A percentile compares a stretch with the other conserved stretches of the same genome.
These are phyloP conservation scores for Colletotrichum aenigma DNA, from an alignment of 2,329 filamentous ascomycete species.

Conservation along the genomic window DNA sequence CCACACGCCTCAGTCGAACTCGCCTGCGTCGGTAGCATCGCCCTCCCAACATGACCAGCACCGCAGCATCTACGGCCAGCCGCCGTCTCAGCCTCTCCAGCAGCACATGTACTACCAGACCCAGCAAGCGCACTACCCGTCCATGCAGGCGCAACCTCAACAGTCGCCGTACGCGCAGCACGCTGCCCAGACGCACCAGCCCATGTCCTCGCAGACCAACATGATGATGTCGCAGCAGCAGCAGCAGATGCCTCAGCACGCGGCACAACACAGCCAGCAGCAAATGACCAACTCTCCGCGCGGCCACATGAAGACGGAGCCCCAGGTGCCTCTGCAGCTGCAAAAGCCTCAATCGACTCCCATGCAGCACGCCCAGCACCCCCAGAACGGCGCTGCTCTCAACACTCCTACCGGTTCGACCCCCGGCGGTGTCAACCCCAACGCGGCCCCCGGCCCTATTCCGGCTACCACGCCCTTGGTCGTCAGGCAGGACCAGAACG, in stretches of 20 bases:
- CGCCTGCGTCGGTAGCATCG: conserved; percentile 90
- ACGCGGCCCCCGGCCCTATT: conserved; percentile 93
- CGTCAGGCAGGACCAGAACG: conserved; percentile 92
- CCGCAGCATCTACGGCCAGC: conserved; percentile 83
- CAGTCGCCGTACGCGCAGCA: conserved; percentile 67
- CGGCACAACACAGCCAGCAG: conserved; percentile 54
- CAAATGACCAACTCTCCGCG: conserved; percentile 67
- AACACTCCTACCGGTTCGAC: conserved; percentile 51
- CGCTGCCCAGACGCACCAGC: conserved; percentile 55
- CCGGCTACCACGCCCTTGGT: conserved; percentile 95
- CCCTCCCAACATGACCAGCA: conserved; percentile 89
- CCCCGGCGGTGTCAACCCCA: conserved; percentile 73
- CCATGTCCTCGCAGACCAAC: conserved; percentile 67
- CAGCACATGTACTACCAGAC: conserved; percentile 78
- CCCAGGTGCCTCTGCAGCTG: conserved; percentile 65
- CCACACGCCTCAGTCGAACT: conserved; percentile 94
- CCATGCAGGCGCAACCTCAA: conserved; percentile 67
- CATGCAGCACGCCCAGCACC: conserved; percentile 36
- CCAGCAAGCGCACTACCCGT: conserved; percentile 66
- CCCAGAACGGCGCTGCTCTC: conserved; percentile 46
- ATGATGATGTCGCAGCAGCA: conserved; percentile 67
- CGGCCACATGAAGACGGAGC: conserved; percentile 62
- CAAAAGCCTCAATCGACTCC: conserved; percentile 57
- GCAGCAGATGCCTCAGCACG: conserved; percentile 43
- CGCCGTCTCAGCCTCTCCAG: conserved; percentile 77